These are phyloP conservation scores for Crassisporium funariophilum DNA, from an alignment of 768 basidiomycete species.

Conservation along the genomic window DNA sequence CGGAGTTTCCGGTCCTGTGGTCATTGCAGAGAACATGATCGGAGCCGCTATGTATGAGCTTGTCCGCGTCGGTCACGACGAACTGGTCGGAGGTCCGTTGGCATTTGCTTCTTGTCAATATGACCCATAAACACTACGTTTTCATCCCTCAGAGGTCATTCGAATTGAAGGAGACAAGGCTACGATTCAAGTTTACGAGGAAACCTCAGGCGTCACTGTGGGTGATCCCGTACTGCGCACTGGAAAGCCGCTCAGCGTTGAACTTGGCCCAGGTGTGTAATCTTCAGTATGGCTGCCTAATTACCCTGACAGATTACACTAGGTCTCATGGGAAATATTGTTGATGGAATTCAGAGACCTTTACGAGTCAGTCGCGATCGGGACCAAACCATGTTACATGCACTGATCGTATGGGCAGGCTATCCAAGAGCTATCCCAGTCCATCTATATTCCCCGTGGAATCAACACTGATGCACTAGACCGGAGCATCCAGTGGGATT, in stretches of 20 bases:
- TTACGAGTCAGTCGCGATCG: slow-evolving; percentile 60
- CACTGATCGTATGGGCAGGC: slow-evolving; percentile 43
- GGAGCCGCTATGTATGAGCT: slow-evolving; percentile 98
- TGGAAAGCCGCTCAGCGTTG: slow-evolving; percentile 96
- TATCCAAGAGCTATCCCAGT: slow-evolving; percentile 95
- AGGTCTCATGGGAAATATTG: slow-evolving; percentile 99
- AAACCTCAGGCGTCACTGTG: slow-evolving; percentile 98
- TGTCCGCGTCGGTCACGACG: slow-evolving; percentile 97
- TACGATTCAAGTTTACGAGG: slow-evolving; percentile 99
- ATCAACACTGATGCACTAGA: slow-evolving; percentile 97
- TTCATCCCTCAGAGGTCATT: slow-evolving; percentile 80
- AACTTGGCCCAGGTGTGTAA: slow-evolving; percentile 86
- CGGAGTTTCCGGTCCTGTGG: slow-evolving; percentile 98
- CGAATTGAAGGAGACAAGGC: slow-evolving; percentile 97
- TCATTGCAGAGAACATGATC: slow-evolving; percentile 94
- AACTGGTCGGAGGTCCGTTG: slow-evolving; percentile 90
- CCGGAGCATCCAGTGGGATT: slow-evolving; percentile 91
- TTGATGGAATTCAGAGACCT: slow-evolving; percentile 95
- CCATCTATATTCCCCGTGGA: slow-evolving; percentile 99
- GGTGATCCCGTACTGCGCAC: slow-evolving; percentile 98
- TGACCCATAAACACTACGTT: slow-evolving; percentile 6
- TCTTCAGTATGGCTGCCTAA: slow-evolving; percentile 18
- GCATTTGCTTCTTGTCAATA: not conserved
- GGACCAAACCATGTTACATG: slow-evolving; percentile 5
- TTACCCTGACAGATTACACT: not conserved